phyloP scores from a whole-genome alignment of 2,329 filamentous ascomycete genomes.

The Pyrenochaeta sp. region DNA sequence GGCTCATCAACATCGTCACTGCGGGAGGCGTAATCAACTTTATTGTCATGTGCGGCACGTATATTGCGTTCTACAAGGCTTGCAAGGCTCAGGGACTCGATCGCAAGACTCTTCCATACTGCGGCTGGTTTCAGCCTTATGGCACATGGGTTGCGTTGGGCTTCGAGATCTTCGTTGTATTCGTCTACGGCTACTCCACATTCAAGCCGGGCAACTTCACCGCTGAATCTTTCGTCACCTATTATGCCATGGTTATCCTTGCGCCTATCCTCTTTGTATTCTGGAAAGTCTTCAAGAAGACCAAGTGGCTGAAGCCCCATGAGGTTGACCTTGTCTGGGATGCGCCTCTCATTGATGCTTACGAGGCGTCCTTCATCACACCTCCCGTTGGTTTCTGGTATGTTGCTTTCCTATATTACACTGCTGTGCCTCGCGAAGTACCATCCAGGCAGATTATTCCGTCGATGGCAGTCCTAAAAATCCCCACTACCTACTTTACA shows the following conservation, averaged over 20 bases:
- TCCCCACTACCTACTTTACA: too few relatives aligned
- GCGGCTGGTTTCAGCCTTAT: constrained; percentile 59
- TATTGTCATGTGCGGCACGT: constrained; percentile 65
- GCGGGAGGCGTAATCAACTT: constrained; percentile 67
- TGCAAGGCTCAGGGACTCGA: constrained; percentile 58
- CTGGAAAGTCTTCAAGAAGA: constrained; percentile 72
- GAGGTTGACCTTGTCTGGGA: constrained; percentile 60
- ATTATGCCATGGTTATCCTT: constrained; percentile 63
- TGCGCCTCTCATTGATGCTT: constrained; percentile 50
- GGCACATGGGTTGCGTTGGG: constrained; percentile 60
- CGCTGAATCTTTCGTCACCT: constrained; percentile 61
- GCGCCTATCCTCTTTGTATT: constrained; percentile 61
- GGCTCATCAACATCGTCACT: constrained; percentile 77
- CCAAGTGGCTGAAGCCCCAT: constrained; percentile 58
- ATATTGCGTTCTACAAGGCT: constrained; percentile 66
- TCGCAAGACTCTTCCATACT: constrained; percentile 59
- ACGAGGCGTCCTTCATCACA: constrained; percentile 53
- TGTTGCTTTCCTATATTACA: too few relatives aligned
- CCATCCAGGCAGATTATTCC: too few relatives aligned
- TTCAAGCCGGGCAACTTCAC: constrained; percentile 59
- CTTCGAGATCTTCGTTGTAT: constrained; percentile 60
- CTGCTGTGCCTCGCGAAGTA: too few relatives aligned
- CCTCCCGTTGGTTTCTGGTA: constrained; percentile 40
- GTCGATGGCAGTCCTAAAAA: too few relatives aligned
- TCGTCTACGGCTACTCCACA: constrained; percentile 63